These are phyloP conservation scores for Pythium rishiriense DNA, from an alignment of 352 stramenopile genomes.

Conservation along the genomic window DNA sequence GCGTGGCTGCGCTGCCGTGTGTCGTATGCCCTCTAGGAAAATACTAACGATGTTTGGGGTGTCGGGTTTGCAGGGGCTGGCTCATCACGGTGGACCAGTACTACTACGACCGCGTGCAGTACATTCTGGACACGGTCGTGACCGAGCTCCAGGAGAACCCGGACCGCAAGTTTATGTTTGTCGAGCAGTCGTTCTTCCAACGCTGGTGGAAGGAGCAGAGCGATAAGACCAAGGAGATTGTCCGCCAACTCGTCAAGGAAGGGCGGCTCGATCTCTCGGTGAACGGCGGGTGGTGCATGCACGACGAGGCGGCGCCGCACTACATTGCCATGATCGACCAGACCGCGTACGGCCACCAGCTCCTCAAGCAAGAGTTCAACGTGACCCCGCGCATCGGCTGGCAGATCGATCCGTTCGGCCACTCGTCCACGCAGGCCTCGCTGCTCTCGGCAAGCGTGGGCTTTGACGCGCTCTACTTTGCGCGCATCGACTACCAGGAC, in stretches of 20 bases:
- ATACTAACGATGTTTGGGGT: conserved; percentile 10
- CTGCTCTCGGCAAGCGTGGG: conserved; percentile 90
- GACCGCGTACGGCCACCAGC: conserved; percentile 95
- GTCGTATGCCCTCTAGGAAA: too few species aligned
- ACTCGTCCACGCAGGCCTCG: conserved; percentile 91
- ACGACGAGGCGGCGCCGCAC: conserved; percentile 96
- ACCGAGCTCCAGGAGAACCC: conserved; percentile 87
- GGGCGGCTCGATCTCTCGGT: conserved; percentile 92
- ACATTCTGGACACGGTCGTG: conserved; percentile 95
- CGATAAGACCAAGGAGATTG: conserved; percentile 57
- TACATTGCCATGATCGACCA: conserved; percentile 99
- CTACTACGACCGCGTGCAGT: conserved; percentile 92
- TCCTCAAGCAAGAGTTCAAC: conserved; percentile 94
- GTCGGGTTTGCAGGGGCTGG: conserved; percentile 72
- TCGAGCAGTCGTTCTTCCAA: conserved; percentile 95
- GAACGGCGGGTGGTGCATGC: conserved; percentile 98
- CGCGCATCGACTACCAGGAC: conserved; percentile 98
- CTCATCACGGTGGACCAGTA: conserved; percentile 98
- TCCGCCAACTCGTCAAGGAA: conserved; percentile 90
- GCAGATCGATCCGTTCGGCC: conserved; percentile 98
- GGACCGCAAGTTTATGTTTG: conserved; percentile 94
- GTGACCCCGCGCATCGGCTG: conserved; percentile 94
- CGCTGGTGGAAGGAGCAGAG: conserved; percentile 95
- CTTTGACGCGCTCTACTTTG: conserved; percentile 97
- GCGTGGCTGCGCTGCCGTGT: conserved; percentile 15